phyloP scores from a whole-genome alignment of 257 asterid genomes.

The Primulina tabacum region DNA sequence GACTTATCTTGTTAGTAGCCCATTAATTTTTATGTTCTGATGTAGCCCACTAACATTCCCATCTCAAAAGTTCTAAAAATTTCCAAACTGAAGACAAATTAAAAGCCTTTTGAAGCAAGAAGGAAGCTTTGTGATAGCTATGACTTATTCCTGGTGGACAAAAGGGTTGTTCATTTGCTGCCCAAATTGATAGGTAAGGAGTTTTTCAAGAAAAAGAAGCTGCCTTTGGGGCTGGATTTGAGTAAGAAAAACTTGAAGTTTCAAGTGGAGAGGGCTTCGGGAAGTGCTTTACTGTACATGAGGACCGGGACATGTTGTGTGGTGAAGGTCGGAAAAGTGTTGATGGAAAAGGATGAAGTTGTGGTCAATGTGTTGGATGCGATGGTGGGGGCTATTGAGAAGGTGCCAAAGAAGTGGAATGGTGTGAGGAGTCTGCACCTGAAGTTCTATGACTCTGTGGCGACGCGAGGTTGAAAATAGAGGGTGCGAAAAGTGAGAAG shows the following conservation, averaged over 20 bases:
- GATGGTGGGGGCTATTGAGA: slow-evolving; percentile 44
- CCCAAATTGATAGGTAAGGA: slow-evolving; percentile 79
- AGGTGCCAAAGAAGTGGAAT: slow-evolving; percentile 73
- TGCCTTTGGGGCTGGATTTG: slow-evolving; percentile 78
- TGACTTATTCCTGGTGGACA: slow-evolving; percentile 71
- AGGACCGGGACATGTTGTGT: slow-evolving; percentile 84
- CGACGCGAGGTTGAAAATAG: slow-evolving; percentile 64
- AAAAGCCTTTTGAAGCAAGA: slow-evolving; percentile 72
- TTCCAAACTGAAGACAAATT: slow-evolving; percentile 67
- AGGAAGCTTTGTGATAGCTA: slow-evolving; percentile 77
- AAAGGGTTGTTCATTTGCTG: slow-evolving; percentile 71
- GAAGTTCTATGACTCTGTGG: slow-evolving; percentile 67
- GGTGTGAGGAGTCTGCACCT: slow-evolving; percentile 88
- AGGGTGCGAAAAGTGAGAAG: slow-evolving; percentile 41
- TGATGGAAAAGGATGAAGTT: slow-evolving; percentile 59
- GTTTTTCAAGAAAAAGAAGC: slow-evolving; percentile 79
- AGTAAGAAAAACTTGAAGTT: slow-evolving; percentile 53
- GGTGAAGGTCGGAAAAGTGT: slow-evolving; percentile 68
- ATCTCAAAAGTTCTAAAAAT: slow-evolving; percentile 57
- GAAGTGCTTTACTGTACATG: slow-evolving; percentile 56
- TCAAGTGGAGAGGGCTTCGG: slow-evolving; percentile 67
- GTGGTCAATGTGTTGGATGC: slow-evolving; percentile 63
- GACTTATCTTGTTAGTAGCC: too few species aligned
- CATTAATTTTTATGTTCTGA: too few species aligned
- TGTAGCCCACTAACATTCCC: slow-evolving; percentile 25